Base-by-base conservation (phyloP, 345 rosid genomes). In the Camelina laxa region DNA sequence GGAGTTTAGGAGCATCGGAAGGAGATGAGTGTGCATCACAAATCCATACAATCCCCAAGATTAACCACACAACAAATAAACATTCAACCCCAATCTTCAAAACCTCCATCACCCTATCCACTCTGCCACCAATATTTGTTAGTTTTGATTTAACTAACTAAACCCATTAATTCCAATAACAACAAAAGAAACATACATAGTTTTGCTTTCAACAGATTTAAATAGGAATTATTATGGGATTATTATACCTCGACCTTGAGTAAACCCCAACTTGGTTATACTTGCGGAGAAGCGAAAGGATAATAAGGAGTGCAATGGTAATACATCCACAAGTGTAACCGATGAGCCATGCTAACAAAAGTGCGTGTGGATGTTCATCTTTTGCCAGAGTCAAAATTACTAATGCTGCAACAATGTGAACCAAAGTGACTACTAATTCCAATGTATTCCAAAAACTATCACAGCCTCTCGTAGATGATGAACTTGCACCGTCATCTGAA, bases 321-420 rank as follows among this genome's bases (percentile, higher is more conserved):
- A 72, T 38, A 61, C 69, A 61, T 2, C 60, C 69, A 72, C 53
- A 72, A 61, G 60, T 51, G 42, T 72, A 61, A 39, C 17, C 75
- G 2, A 72, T 50, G 41, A 72, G 61, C 75, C 68, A 51, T 36
- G 61, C 27, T 50, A 61, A 61, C 53, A 72, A 50, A 3, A 24
- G 69, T 24, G 11, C 10, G 27, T 51, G 75, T 72, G 61, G 53
- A 16, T 72, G 53, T 50, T 71, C 69, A 19, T 72, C 53, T 72
- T 72, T 39, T 48, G 61, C 39, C 35, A 51, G 17, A 61, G 9
- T 61, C 31, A 31, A 38, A 16, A 72, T 51, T 39, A 72, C 2
- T 61, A 61, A 38, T 41, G 75, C 53, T 17, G 61, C 69, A 72
- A 50, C 21, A 16, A 51, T 72, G 51, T 61, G 75, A 38, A 38